phyloP scores from a whole-genome alignment of 805 yeast species.

The Myxozyma monticola region DNA sequence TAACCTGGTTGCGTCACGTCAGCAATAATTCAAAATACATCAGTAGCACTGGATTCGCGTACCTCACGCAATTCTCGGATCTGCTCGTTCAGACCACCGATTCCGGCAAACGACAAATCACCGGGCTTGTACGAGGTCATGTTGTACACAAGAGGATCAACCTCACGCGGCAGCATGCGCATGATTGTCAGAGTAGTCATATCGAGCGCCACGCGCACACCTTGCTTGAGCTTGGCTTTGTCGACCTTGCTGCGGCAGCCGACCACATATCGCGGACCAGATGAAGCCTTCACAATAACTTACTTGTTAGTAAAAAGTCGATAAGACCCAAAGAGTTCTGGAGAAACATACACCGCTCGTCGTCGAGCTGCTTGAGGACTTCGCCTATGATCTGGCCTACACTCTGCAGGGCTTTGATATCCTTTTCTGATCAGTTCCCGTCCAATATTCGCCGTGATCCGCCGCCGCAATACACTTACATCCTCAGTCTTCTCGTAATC shows the following conservation, averaged over 20 bases:
- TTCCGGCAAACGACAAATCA: slow-evolving; percentile 87
- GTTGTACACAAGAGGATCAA: slow-evolving; percentile 95
- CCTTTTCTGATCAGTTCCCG: slow-evolving; percentile 39
- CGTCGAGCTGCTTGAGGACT: slow-evolving; percentile 90
- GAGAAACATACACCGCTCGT: slow-evolving; percentile 62
- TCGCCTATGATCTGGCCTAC: slow-evolving; percentile 98
- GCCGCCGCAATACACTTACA: slow-evolving; percentile 27
- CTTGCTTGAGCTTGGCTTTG: slow-evolving; percentile 79
- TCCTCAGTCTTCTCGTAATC: slow-evolving; percentile 91
- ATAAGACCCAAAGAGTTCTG: not conserved
- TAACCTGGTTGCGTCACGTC: slow-evolving; percentile 51
- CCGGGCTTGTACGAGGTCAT: slow-evolving; percentile 99
- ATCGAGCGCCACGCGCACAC: slow-evolving; percentile 94
- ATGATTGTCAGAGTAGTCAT: slow-evolving; percentile 97
- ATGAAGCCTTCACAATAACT: slow-evolving; percentile 88
- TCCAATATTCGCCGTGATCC: slow-evolving; percentile 2
- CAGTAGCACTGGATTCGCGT: not conserved
- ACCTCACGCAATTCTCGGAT: slow-evolving; percentile 89
- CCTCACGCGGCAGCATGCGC: slow-evolving; percentile 97
- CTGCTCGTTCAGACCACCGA: slow-evolving; percentile 95
- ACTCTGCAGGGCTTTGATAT: slow-evolving; percentile 93
- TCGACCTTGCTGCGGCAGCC: slow-evolving; percentile 94
- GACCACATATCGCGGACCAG: slow-evolving; percentile 96
- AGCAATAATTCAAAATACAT: not conserved
- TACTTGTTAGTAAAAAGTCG: not conserved